Percentiles rank a stretch among this genome's conserved stretches.
These are phyloP conservation scores for Xylariaceae sp. DNA, from an alignment of 2,329 filamentous ascomycete genomes.

Conservation along the genomic window DNA sequence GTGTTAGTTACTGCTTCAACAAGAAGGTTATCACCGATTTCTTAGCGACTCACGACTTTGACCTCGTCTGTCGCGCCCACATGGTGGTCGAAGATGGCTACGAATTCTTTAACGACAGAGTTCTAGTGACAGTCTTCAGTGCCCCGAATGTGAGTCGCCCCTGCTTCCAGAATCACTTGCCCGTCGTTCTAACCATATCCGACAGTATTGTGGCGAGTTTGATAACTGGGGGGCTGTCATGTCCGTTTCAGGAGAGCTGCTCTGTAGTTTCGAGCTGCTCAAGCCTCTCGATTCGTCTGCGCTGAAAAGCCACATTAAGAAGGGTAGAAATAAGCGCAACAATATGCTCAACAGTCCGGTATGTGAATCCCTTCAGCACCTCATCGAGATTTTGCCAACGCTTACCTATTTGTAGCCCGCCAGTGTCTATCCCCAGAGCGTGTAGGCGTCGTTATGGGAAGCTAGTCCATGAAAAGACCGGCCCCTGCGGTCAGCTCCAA, in stretches of 20 bases:
- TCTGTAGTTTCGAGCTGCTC: conserved; percentile 94
- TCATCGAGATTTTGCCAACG: conserved; percentile 7
- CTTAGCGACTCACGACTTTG: conserved; percentile 88
- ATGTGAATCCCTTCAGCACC: conserved; percentile 35
- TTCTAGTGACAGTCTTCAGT: conserved; percentile 94
- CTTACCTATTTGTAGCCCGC: conserved; percentile 35
- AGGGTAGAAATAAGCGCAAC: conserved; percentile 88
- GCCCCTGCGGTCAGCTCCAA: background rate
- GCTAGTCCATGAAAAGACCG: background rate
- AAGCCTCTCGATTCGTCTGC: conserved; percentile 95
- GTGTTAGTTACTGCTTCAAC: conserved; percentile 96
- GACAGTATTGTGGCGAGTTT: conserved; percentile 92
- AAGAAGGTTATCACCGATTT: conserved; percentile 98
- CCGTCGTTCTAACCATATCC: conserved; percentile 14
- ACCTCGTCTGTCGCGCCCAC: conserved; percentile 92
- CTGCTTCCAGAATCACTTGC: conserved; percentile 9
- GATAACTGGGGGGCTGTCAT: conserved; percentile 99
- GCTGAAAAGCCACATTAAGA: conserved; percentile 98
- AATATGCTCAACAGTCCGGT: conserved; percentile 95
- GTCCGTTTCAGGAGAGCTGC: conserved; percentile 87
- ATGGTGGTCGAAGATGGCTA: conserved; percentile 99
- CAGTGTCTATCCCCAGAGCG: conserved; percentile 49
- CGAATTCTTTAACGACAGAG: conserved; percentile 94
- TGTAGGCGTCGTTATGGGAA: too few relatives aligned
- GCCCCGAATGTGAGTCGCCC: conserved; percentile 77